These are phyloP conservation scores for Paraphoma chrysanthemicola DNA, from an alignment of 2,329 filamentous ascomycete species.

Conservation along the genomic window DNA sequence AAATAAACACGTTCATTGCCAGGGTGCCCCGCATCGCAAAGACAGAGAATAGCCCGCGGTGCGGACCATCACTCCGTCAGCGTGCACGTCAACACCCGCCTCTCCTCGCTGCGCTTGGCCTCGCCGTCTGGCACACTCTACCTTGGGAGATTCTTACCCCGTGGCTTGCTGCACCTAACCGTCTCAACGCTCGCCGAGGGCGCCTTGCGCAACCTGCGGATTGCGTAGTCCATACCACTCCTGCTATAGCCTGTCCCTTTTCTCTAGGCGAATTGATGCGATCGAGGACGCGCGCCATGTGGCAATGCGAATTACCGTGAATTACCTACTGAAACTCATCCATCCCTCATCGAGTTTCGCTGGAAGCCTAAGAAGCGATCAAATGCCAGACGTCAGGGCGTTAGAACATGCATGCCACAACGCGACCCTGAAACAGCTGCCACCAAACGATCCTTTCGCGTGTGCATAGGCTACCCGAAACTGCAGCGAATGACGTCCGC, in stretches of 20 bases:
- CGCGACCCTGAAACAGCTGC: conserved; percentile 34
- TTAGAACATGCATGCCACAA: conserved; percentile 24
- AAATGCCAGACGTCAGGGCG: conserved; percentile 28
- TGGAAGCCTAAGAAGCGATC: conserved; percentile 16
- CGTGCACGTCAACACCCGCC: conserved; percentile 21
- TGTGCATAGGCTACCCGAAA: conserved; percentile 16
- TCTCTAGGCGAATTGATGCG: conserved; percentile 3
- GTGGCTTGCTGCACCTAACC: conserved; percentile 38
- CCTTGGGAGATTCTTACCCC: conserved; percentile 23
- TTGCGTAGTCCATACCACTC: conserved; percentile 22
- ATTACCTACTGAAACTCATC: conserved; percentile 20
- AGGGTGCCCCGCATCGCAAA: not conserved
- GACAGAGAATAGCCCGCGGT: conserved; percentile 1
- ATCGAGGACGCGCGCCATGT: conserved; percentile 6
- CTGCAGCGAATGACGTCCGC: conserved; percentile 21
- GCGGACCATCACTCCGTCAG: conserved; percentile 10
- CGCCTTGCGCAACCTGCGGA: conserved; percentile 10
- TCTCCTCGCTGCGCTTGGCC: conserved; percentile 13
- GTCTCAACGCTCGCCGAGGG: conserved; percentile 18
- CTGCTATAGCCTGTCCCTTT: conserved; percentile 8
- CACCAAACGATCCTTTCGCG: conserved; percentile 27
- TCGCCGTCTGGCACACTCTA: conserved; percentile 15
- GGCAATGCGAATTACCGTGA: conserved; percentile 21
- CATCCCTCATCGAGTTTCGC: conserved; percentile 13
- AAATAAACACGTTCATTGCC: not conserved